Conservation (phyloP, 1,284 basidiomycete species). For the Leccinum pseudoinsigne region DNA sequence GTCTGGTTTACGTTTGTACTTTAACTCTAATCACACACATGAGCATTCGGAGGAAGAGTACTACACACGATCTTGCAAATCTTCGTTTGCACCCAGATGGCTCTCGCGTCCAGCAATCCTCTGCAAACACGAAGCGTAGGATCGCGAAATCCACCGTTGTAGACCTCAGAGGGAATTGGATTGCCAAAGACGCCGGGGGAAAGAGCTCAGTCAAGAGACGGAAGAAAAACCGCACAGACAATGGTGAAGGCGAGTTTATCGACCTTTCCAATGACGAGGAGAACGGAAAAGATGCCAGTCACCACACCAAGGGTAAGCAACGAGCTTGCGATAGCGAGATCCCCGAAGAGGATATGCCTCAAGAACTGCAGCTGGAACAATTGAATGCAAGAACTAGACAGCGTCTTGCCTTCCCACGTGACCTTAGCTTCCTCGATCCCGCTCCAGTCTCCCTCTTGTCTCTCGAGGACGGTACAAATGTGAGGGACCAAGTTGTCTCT, state of each 20-base stretch:
- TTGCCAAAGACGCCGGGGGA: slow-evolving; percentile 40
- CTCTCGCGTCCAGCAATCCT: slow-evolving; percentile 49
- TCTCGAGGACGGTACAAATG: slow-evolving; percentile 9
- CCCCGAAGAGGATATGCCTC: slow-evolving; percentile 6
- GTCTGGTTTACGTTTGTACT: neutral
- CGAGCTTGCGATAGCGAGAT: slow-evolving; percentile 13
- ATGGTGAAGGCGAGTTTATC: slow-evolving; percentile 25
- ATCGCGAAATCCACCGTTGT: slow-evolving; percentile 32
- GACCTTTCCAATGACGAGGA: slow-evolving; percentile 22
- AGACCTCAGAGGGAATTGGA: slow-evolving; percentile 35
- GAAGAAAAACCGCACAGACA: slow-evolving; percentile 22
- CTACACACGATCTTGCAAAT: slow-evolving; percentile 57
- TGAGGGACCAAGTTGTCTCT: slow-evolving; percentile 4
- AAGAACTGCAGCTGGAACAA: slow-evolving; percentile 12
- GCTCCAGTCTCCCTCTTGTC: slow-evolving; percentile 12
- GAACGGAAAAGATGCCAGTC: neutral
- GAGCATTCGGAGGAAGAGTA: slow-evolving; percentile 48
- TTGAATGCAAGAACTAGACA: slow-evolving; percentile 34
- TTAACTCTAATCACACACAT: slow-evolving; percentile 25
- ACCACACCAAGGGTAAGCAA: slow-evolving; percentile 29
- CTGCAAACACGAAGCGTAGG: slow-evolving; percentile 31
- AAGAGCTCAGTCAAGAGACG: slow-evolving; percentile 36
- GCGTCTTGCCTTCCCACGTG: slow-evolving; percentile 39
- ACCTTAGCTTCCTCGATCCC: slow-evolving; percentile 39
- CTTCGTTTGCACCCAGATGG: slow-evolving; percentile 63